Evolutionary conservation across 2,329 filamentous ascomycete genomes (phyloP).

Genomic region (Arthrinium phaeospermum): DNA sequence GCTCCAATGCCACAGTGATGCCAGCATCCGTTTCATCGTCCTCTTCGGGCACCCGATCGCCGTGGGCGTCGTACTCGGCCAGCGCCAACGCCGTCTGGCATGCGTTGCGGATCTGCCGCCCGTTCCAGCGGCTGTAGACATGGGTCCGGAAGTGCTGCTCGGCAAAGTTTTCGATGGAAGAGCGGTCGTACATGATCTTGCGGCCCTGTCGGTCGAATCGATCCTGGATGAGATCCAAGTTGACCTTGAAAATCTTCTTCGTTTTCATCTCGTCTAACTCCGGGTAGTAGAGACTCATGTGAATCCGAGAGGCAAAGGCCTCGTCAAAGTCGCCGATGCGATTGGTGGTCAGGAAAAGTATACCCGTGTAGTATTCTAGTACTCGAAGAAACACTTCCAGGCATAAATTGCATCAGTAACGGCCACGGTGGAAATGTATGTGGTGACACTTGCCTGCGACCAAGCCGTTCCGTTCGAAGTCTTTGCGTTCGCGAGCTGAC

Average conservation of each 20-base stretch:
- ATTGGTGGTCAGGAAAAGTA: constrained; percentile 46
- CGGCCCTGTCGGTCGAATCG: constrained; percentile 25
- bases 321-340: constrained; percentile 36
- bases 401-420: constrained; percentile 16
- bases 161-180: background rate
- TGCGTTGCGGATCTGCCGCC: constrained; percentile 45
- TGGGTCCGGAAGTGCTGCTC: background rate
- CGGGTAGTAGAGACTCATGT: constrained; percentile 40
- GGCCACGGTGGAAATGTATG: background rate
- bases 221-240: constrained; percentile 22
- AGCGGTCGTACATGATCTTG: constrained; percentile 24
- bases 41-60: background rate
- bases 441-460: constrained; percentile 28
- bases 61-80: background rate
- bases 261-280: constrained; percentile 22
- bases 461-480: background rate
- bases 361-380: constrained; percentile 42
- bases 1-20: constrained; percentile 24
- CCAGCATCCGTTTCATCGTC: constrained; percentile 37
- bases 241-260: background rate
- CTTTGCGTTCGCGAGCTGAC: background rate
- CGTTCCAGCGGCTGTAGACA: constrained; percentile 37
- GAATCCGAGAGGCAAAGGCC: constrained; percentile 32
- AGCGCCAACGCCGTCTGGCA: constrained; percentile 36
- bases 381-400: constrained; percentile 6